phyloP scores from a whole-genome alignment of 805 yeast genomes.

The Cyberlindnera misumaiensis region DNA sequence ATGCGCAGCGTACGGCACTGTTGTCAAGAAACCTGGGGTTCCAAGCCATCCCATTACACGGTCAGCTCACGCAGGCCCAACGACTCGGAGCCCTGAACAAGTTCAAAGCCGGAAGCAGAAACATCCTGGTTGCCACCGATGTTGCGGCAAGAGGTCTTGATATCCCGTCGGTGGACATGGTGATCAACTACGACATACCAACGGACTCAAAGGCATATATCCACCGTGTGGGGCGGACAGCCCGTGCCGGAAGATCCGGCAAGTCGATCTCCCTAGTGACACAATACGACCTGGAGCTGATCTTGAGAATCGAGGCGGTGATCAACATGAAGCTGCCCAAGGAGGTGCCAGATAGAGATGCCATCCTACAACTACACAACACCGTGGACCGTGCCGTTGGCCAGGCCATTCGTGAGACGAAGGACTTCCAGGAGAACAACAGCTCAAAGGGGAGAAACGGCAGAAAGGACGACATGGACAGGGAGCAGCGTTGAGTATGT shows the following conservation, averaged over 20 bases:
- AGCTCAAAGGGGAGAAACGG: conserved; percentile 11
- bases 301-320: conserved; percentile 82
- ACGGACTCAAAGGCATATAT: conserved; percentile 95
- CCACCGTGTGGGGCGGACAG: conserved; percentile 97
- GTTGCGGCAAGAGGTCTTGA: conserved; percentile 97
- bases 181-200: conserved; percentile 87
- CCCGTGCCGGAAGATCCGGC: conserved; percentile 92
- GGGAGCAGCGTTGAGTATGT: conserved; percentile 20
- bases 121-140: conserved; percentile 73
- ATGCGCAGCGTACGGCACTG: conserved; percentile 84
- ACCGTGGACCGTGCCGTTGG: conserved; percentile 90
- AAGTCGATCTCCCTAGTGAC: conserved; percentile 84
- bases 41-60: conserved; percentile 88
- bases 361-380: conserved; percentile 69
- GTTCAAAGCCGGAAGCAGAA: conserved; percentile 65
- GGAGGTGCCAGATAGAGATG: conserved; percentile 71
- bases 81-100: conserved; percentile 76
- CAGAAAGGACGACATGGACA: conserved; percentile 19
- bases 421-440: conserved; percentile 24
- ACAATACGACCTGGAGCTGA: conserved; percentile 88
- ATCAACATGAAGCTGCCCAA: conserved; percentile 79
- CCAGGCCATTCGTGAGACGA: conserved; percentile 60
- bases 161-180: conserved; percentile 87
- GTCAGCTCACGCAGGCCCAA: conserved; percentile 81
- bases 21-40: conserved; percentile 78